Conservation (phyloP, 169 alveolate species). For the Eimeria acervulina region DNA sequence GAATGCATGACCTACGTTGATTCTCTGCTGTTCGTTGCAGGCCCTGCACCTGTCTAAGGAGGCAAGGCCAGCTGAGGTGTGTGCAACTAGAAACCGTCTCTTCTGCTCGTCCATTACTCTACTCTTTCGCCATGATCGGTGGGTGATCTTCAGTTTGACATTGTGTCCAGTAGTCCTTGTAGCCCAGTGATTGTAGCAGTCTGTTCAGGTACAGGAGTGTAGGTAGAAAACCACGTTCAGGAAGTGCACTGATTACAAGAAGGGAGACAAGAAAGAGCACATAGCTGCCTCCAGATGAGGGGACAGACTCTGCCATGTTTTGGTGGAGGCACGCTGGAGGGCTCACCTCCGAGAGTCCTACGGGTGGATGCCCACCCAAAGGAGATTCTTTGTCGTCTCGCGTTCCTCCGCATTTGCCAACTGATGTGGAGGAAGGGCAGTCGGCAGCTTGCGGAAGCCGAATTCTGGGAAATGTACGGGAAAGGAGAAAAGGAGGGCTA, state of each 20-base stretch:
- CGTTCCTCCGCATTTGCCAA: background rate
- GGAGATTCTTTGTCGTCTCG: background rate
- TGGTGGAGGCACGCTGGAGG: constrained; percentile 52
- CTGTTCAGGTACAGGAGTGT: background rate
- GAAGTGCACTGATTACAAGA: background rate
- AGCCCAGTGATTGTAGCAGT: background rate
- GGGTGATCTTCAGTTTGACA: background rate
- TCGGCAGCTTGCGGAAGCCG: background rate
- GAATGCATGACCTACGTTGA: background rate
- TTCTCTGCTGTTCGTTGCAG: background rate
- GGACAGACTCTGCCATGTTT: constrained; percentile 16
- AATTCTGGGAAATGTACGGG: no score
- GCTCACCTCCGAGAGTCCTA: background rate
- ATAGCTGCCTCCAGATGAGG: constrained; percentile 34
- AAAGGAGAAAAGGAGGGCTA: background rate
- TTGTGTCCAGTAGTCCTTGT: background rate
- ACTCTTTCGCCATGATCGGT: background rate
- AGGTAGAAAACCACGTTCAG: background rate
- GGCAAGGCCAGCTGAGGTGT: background rate
- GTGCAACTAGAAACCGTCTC: background rate
- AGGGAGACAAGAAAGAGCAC: background rate
- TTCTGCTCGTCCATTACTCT: background rate
- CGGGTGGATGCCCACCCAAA: background rate
- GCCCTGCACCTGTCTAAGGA: background rate
- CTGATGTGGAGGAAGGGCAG: background rate